Evolutionary conservation across 140 eudicot species (phyloP), one percentile per base, ranked within the genome.

Genomic region (Senecio squalidus): DNA sequence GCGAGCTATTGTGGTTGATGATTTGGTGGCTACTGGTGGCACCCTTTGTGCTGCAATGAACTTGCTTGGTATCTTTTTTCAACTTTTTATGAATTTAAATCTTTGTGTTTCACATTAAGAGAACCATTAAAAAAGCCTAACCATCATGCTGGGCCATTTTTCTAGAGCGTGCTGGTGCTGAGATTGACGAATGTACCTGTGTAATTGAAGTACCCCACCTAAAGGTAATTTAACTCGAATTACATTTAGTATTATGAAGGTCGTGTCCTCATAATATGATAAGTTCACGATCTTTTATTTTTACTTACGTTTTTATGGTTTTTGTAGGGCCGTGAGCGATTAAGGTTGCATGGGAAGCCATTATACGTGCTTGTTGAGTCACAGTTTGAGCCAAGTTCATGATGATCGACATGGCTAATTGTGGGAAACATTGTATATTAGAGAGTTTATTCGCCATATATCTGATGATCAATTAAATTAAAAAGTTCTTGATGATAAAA

Each of bases 1-100:
- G 11, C 85, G 83, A 40, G 90, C 95, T 31, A 25, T 90, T 52
- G 81, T 90, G 28, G 94, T 85, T 46, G 97, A 90, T 69, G 97
- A 90, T 76, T 67, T 90, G 48, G 70, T 90, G 51, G 97, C 97
- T 17, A 90, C 95, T 39, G 97, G 97, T 24, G 97, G 97, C 44
- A 90, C 97, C 64, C 76, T 90, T 24, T 78, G 78, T 80, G 97
- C 97, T 9, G 97, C 94, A 16, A 86, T 86, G 72, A 69, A 69
- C 39, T 59, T 90, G 62, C 70, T 90, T 22, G 97, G 97, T 90
- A 89, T 17, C 54, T 47, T 47, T 21, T 20, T 6, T 11, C 5
- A 13, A 13, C 5, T 11, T 43, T 5, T 0, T 5, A 3, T 16
- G 0, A 15, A 15, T 16, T 43, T 8, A 14, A 16, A 67, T 44